Evolutionary conservation across 1,284 basidiomycete genomes (phyloP), one percentile per base, ranked within the genome.

Genomic region (Cutaneotrichosporon dermatis): DNA sequence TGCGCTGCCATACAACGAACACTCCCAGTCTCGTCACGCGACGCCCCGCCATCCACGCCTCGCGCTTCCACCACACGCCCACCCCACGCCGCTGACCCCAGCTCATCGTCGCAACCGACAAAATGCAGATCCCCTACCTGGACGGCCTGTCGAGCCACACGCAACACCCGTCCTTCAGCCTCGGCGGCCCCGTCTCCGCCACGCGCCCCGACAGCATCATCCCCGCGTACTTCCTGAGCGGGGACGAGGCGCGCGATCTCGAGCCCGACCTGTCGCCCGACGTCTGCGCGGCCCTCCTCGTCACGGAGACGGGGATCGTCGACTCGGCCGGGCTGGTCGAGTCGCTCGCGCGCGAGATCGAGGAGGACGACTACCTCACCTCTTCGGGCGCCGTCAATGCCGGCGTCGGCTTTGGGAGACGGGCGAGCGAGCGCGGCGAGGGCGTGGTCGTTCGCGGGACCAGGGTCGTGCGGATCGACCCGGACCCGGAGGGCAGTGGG

Each of bases 221-320:
- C 4, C 85, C 88, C 0, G 85, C 88, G 1, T 77, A 82, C 60
- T 82, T 96, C 53, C 81, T 99, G 41, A 82, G 80, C 7, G 87
- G 87, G 6, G 81, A 84, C n/a, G 82, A 89, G 71, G 88, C 89
- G 4, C 83, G 85, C 51, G 80, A 84, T 51, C 76, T 93, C 61
- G 95, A 97, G 74, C 93, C 94, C 0, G 84, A 90, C 67, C 80
- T 99, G 1, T 88, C 88, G 0, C 69, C 75, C 2, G 80, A 85
- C 46, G 89, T 97, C 55, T 80, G 81, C 0, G 83, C 82, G 11
- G 92, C 92, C 0, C 76, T 99, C 16, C 86, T 87, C 78, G 91
- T 88, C 60, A 87, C 90, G 3, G 85, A 88, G 67, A 97, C 95
- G 0, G 95, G 95, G 1, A 96, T 99, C 62, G 79, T 99, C 2